Evolutionary conservation across 78 protist genomes (phyloP), one percentile per base, ranked within the genome.

Genomic region (Dictyostelium citrinum): DNA sequence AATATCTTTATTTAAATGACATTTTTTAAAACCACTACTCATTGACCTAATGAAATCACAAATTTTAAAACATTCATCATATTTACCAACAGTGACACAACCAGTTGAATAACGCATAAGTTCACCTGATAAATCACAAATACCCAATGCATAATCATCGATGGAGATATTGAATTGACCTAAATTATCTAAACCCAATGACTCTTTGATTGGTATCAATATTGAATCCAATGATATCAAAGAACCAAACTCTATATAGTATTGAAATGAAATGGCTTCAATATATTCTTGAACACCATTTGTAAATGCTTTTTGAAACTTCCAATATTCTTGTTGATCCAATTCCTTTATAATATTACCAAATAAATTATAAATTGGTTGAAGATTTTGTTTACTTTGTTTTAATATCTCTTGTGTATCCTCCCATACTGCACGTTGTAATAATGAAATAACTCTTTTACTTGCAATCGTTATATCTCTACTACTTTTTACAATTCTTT

Each of bases 251-350:
- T 84, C 76, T 14, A 93, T 31, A 79, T 68, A 93, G 16, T 93
- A 55, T 24, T 16, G 33, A 83, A 84, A 84, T n/a, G 85, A 41
- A 22, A 93, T 29, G 1, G 96, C 78, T 29, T 93, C 96, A 24
- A 84, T 45, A 75, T 78, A 93, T 29, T 93, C 96, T 83, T 93
- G 96, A n/a, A 84, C n/a, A 37, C 96, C 96, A 6, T 24, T 55
- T 35, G 91, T 61, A n/a, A 93, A 83, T 35, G 70, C 29, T 61
- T 82, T 39, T 22, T 93, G 95, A 72, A 49, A 91, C 39, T 70
- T 91, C 82, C 90, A 90, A 70, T 67, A 90, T 71, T 88, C 93
- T 35, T 88, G 83, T 16, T 67, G 39, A 20, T 88, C 80, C 61
- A 88, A 78, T 37, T 88, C 93, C 17, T 61, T 88, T 2, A 88